Conservation (phyloP, 2,329 filamentous ascomycete species). For the Nigrospora oryzae region DNA sequence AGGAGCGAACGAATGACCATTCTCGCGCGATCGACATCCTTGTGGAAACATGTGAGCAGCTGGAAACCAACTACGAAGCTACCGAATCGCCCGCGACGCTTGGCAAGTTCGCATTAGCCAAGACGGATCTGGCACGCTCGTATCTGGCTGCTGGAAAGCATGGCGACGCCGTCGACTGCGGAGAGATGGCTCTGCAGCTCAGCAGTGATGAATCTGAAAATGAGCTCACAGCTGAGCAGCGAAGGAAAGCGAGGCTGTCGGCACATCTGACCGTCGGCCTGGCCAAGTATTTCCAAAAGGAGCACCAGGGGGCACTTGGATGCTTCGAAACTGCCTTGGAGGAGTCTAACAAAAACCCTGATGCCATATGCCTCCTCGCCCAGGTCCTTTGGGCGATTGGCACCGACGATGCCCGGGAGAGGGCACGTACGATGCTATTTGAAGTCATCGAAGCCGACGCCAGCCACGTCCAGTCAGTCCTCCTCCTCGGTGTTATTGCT, state of each 20-base stretch:
- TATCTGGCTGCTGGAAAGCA: conserved; percentile 64
- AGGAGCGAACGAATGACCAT: conserved; percentile 70
- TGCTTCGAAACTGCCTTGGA: conserved; percentile 75
- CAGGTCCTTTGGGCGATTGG: conserved; percentile 93
- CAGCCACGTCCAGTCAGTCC: conserved; percentile 69
- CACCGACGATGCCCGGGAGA: conserved; percentile 61
- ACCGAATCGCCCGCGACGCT: conserved; percentile 71
- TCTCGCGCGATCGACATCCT: conserved; percentile 55
- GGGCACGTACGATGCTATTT: conserved; percentile 74
- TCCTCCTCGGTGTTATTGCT: conserved; percentile 77
- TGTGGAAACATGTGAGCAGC: conserved; percentile 54
- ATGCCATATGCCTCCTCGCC: conserved; percentile 78
- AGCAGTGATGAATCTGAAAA: conserved; percentile 63
- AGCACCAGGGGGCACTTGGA: conserved; percentile 60
- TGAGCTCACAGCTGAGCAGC: conserved; percentile 55
- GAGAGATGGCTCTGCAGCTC: conserved; percentile 71
- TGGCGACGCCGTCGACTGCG: conserved; percentile 65
- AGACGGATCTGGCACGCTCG: conserved; percentile 78
- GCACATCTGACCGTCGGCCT: conserved; percentile 81
- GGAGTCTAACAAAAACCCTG: conserved; percentile 68
- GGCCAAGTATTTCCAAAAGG: conserved; percentile 63
- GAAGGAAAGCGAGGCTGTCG: conserved; percentile 67
- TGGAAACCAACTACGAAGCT: conserved; percentile 78
- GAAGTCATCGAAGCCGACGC: conserved; percentile 66
- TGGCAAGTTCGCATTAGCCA: conserved; percentile 70